phyloP scores from a whole-genome alignment of 2,329 filamentous ascomycete genomes.

The Aspergillus puulaauensis region DNA sequence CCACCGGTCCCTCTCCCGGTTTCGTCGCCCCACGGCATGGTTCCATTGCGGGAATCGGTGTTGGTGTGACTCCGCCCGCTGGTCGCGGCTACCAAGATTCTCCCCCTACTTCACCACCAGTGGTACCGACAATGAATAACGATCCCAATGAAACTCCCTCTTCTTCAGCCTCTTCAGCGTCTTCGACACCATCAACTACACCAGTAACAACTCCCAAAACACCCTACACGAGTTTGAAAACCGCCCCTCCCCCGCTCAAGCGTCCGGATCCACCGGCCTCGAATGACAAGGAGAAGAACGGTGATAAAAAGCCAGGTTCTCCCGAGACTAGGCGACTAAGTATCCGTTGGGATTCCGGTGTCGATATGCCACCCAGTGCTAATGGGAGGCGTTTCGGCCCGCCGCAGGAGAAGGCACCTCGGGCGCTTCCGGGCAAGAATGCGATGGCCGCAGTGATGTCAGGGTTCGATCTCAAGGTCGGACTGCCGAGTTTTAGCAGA shows the following conservation, averaged over 20 bases:
- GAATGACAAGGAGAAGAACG: slow-evolving; percentile 12
- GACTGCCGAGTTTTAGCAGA: slow-evolving; percentile 35
- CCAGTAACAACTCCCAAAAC: slow-evolving; percentile 22
- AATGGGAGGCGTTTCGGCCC: slow-evolving; percentile 44
- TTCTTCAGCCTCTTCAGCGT: slow-evolving; percentile 9
- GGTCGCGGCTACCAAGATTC: slow-evolving; percentile 26
- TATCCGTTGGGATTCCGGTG: slow-evolving; percentile 19
- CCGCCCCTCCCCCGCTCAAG: slow-evolving; percentile 10
- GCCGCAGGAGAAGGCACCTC: slow-evolving; percentile 32
- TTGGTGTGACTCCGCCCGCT: slow-evolving; percentile 33
- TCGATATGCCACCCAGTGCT: slow-evolving; percentile 19
- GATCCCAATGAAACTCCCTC: slow-evolving; percentile 9
- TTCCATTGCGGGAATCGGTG: slow-evolving; percentile 41
- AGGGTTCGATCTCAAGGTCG: slow-evolving; percentile 37
- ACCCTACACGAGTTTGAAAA: slow-evolving; percentile 9
- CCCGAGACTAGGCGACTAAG: slow-evolving; percentile 28
- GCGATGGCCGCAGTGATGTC: slow-evolving; percentile 51
- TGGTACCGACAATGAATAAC: slow-evolving; percentile 32
- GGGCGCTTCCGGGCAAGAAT: slow-evolving; percentile 29
- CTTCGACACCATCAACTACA: slow-evolving; percentile 10
- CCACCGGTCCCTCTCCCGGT: slow-evolving; percentile 54
- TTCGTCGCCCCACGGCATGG: slow-evolving; percentile 32
- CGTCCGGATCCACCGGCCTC: slow-evolving; percentile 19
- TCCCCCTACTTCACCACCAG: slow-evolving; percentile 34
- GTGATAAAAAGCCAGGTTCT: slow-evolving; percentile 18